Base-by-base conservation (phyloP, 2,329 filamentous ascomycete species). In the Albophoma yamanashiensis region DNA sequence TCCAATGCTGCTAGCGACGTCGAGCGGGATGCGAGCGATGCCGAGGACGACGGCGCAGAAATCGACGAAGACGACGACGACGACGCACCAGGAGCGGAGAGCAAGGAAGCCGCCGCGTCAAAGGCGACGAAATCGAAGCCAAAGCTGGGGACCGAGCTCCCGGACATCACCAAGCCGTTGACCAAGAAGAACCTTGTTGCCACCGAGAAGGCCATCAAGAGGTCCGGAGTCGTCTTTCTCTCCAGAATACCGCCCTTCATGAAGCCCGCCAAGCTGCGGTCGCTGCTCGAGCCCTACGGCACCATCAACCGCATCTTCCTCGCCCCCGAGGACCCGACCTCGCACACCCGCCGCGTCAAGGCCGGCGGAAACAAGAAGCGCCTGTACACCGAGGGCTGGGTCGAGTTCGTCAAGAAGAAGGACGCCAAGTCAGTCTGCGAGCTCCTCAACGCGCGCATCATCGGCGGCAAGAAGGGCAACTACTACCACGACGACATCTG, bases 401-500 rank as follows among this genome's bases (percentile, higher is more conserved):
- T 94, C 36, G 91, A 95, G 72, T 95, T 93, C 67, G 73, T 85
- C 42, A 80, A 82, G 63, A 94, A 94, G 73, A 81, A 81, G 64
- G 86, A 92, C 63, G 91, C 91, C 42, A 91, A 92, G 71, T 78
- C 83, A n/a, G 87, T 84, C 0, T 89, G 86, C 57, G 88, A 91
- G 65, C 80, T 89, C 34, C 78, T 95, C 57, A 95, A 95, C 69
- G 88, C 88, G 50, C 83, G 83, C 63, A 89, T 82, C 15, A 89
- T 94, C 61, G 90, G 90, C 57, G 91, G 91, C 34, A 92, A 92
- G 76, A 95, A 95, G 76, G 83, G 89, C 15, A 84, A 82, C 56
- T 91, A 89, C 71, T 95, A 93, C 76, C 85, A 89, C 67, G 91
- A 95, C 71, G 91, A 95, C 71, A 82, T 95, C 53, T 95, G 91